Conservation (phyloP, 345 rosid genomes). For the Corchorus olitorius region DNA sequence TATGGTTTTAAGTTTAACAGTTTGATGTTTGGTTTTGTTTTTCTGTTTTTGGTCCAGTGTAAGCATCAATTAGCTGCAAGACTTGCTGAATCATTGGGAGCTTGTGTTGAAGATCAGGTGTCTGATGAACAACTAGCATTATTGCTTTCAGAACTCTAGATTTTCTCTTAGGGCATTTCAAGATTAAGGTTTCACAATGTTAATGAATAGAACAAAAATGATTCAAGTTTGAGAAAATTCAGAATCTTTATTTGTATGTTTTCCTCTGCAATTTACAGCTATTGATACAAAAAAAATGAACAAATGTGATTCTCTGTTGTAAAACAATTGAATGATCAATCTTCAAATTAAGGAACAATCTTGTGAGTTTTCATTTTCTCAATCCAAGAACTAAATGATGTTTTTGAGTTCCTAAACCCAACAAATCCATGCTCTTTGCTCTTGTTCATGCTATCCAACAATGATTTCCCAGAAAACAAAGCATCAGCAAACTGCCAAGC, state of each 20-base stretch:
- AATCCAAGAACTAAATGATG: slow-evolving; percentile 36
- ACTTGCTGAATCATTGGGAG: slow-evolving; percentile 66
- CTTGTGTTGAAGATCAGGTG: slow-evolving; percentile 52
- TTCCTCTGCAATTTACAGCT: neutral
- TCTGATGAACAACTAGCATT: slow-evolving; percentile 73
- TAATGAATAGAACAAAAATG: neutral
- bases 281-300: neutral
- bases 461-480: slow-evolving; percentile 13
- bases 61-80: slow-evolving; percentile 91
- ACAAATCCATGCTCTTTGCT: slow-evolving; percentile 50
- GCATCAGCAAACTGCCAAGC: slow-evolving; percentile 34
- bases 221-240: neutral
- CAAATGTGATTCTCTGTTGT: neutral
- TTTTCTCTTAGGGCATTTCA: neutral
- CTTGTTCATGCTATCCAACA: slow-evolving; percentile 37
- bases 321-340: neutral
- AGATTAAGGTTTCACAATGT: neutral
- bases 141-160: slow-evolving; percentile 59
- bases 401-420: slow-evolving; percentile 46
- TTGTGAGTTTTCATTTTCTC: slow-evolving; percentile 27
- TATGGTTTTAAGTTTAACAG: neutral
- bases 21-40: slow-evolving; percentile 9
- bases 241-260: neutral
- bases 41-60: slow-evolving; percentile 44
- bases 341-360: slow-evolving; percentile 26